These are phyloP conservation scores for Cicer yamashitae DNA, from an alignment of 306 rosid species.

Conservation along the genomic window DNA sequence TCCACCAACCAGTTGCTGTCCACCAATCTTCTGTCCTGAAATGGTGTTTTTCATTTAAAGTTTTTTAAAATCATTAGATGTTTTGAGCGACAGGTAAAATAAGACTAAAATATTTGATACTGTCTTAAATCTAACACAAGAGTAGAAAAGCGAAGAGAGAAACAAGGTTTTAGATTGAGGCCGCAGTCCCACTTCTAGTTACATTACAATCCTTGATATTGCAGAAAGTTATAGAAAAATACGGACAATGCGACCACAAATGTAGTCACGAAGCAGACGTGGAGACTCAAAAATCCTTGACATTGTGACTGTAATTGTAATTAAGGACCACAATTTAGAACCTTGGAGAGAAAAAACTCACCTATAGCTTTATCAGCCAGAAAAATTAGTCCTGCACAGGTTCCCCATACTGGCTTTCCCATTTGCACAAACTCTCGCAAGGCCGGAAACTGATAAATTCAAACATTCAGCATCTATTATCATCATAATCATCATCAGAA, in stretches of 20 bases:
- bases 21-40: conserved; percentile 95
- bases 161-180: conserved; percentile 13
- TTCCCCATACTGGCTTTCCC: conserved; percentile 99
- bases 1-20: conserved; percentile 90
- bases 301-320: not conserved
- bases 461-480: conserved; percentile 30
- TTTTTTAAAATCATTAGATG: conserved; percentile 11
- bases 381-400: conserved; percentile 98
- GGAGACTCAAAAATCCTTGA: not conserved
- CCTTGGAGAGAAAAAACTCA: conserved; percentile 44
- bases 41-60: conserved; percentile 37
- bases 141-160: conserved; percentile 18
- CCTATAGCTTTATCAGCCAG: conserved; percentile 87
- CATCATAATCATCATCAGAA: not conserved
- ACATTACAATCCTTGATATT: not conserved
- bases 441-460: conserved; percentile 77
- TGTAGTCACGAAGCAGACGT: not conserved
- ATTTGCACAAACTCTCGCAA: conserved; percentile 82
- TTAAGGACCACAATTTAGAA: not conserved
- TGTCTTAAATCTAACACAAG: not conserved
- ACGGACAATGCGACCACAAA: not conserved
- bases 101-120: not conserved
- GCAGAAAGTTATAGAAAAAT: not conserved
- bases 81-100: not conserved
- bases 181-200: not conserved